Evolutionary conservation across 768 basidiomycete species (phyloP), one percentile per base, ranked within the genome.

Genomic region (Steccherinum ochraceum): DNA sequence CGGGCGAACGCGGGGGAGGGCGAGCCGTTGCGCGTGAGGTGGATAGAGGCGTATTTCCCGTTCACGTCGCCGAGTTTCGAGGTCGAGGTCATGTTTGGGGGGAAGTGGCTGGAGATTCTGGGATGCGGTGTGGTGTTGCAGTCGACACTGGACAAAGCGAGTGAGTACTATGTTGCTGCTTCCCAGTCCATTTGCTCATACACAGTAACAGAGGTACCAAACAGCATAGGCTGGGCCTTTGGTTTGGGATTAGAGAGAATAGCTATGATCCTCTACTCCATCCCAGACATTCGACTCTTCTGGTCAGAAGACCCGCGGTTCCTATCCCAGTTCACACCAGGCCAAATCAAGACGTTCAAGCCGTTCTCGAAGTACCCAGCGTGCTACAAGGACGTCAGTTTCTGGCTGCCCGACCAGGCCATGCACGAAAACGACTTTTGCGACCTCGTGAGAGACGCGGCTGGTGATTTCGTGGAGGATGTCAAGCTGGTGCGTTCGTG

Each of bases 21-120:
- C 30, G 79, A 88, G 46, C 94, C 96, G 21, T 72, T 99, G 54
- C 75, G 80, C 56, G 87, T 99, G 23, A 76, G 96, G 19, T 99
- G 96, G 96, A 97, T 98, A 56, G 93, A 97, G 64, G 92, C 95
- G 2, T 91, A 89, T 62, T 98, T 99, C 70, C 96, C 96, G 1
- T 99, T 95, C 76, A 99, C 96, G 50, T 88, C 84, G 53, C 96
- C 96, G 7, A 96, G 93, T 64, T 99, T 90, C 63, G 95, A 99
- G 64, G 94, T 99, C 40, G 96, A 99, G 65, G 93, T 98, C 3
- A 86, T 94, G 68, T 98, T 89, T 72, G 81, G 85, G 51, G 96
- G 93, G 1, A 88, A 94, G 67, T 99, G 96, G 96, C 72, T 99
- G 20, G 96, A 98, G 67, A 90, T 99, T 49, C 74, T 98, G 4